These are phyloP conservation scores for Oenanthe sinensis DNA, from an alignment of 129 eudicot species.

Conservation along the genomic window DNA sequence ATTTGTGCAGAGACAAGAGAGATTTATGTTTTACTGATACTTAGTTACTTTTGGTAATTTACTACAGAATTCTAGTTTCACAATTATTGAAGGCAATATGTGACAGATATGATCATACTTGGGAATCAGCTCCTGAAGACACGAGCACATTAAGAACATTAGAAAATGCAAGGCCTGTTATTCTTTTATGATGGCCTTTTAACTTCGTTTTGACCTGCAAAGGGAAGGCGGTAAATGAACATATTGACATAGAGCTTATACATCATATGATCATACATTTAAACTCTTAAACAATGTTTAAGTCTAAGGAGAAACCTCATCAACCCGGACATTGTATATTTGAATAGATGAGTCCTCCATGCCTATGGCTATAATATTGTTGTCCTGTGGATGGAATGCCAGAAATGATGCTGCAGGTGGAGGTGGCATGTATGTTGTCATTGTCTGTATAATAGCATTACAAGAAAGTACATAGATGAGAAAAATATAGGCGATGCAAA, in stretches of 20 bases:
- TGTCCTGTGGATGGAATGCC: constrained; percentile 71
- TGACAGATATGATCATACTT: constrained; percentile 23
- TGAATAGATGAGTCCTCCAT: constrained; percentile 74
- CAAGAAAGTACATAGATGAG: constrained; percentile 1
- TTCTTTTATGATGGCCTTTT: constrained; percentile 68
- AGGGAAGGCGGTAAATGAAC: background rate
- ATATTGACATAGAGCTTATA: constrained; percentile 6
- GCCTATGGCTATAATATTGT: constrained; percentile 77
- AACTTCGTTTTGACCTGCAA: constrained; percentile 58
- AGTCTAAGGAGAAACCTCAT: constrained; percentile 40
- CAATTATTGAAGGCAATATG: background rate
- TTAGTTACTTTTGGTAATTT: background rate
- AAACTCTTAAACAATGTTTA: background rate
- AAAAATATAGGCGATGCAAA: background rate
- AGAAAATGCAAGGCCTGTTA: constrained; percentile 80
- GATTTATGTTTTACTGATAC: background rate
- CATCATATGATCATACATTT: background rate
- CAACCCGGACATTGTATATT: constrained; percentile 59
- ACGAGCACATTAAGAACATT: constrained; percentile 54
- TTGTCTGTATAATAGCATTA: constrained; percentile 38
- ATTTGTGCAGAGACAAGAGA: background rate
- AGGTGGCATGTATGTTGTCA: constrained; percentile 77
- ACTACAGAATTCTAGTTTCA: background rate
- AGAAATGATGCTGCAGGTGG: constrained; percentile 79
- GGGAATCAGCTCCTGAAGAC: constrained; percentile 83